Evolutionary conservation across 306 rosid species (phyloP).

Genomic region (Luffa acutangula): DNA sequence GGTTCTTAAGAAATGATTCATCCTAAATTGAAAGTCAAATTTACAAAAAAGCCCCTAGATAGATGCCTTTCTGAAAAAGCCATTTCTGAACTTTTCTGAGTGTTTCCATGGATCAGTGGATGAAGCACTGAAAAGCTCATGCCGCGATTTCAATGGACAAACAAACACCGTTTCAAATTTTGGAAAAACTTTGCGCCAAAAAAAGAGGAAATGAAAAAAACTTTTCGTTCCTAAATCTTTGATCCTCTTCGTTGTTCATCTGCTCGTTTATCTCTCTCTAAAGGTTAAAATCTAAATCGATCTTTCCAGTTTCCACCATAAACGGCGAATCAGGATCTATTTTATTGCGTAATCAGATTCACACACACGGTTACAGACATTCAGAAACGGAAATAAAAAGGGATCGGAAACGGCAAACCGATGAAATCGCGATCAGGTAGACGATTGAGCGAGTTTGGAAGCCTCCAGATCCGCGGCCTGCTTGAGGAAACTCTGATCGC

Average conservation of each 20-base stretch:
- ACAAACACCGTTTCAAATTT: neutral
- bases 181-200: neutral
- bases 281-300: neutral
- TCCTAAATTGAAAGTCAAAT: too few species aligned
- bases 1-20: too few species aligned
- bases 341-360: neutral
- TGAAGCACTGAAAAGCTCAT: too few species aligned
- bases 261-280: neutral
- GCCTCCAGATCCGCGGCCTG: constrained; percentile 85
- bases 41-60: too few species aligned
- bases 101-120: too few species aligned
- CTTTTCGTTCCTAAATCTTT: neutral
- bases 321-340: neutral
- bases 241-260: neutral
- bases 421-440: neutral
- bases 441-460: constrained; percentile 26
- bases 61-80: too few species aligned
- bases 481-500: constrained; percentile 38
- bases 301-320: neutral
- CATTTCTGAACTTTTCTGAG: too few species aligned
- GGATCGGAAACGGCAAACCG: neutral
- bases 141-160: neutral
- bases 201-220: neutral
- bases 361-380: neutral
- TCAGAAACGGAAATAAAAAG: neutral